Percentiles rank a stretch among this genome's conserved stretches.
Evolutionary conservation across 2,329 filamentous ascomycete genomes (phyloP).

Genomic region (Claviceps purpurea): DNA sequence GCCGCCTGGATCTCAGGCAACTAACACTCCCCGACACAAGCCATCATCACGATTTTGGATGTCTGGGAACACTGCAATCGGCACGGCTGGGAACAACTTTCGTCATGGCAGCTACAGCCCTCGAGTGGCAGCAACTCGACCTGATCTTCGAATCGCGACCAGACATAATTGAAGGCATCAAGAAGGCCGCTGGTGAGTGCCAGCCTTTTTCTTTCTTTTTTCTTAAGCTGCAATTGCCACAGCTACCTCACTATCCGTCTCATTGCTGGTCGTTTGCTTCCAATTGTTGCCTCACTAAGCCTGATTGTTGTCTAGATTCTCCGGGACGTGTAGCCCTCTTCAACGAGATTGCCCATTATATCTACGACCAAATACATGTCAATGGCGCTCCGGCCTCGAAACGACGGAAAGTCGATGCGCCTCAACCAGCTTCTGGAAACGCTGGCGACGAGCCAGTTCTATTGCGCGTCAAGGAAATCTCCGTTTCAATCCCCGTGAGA

Average conservation of each 20-base stretch:
- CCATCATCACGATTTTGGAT: neutral
- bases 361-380: constrained; percentile 30
- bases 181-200: constrained; percentile 37
- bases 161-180: constrained; percentile 41
- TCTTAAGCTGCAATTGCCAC: neutral
- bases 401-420: constrained; percentile 37
- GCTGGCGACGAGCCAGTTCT: constrained; percentile 38
- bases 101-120: constrained; percentile 26
- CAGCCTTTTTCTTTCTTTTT: neutral
- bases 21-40: constrained; percentile 3
- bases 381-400: constrained; percentile 36
- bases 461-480: constrained; percentile 52
- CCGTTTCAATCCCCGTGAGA: constrained; percentile 51
- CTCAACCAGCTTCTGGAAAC: constrained; percentile 14
- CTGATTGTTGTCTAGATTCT: constrained; percentile 27
- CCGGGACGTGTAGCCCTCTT: constrained; percentile 37
- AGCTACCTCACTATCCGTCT: neutral
- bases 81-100: neutral
- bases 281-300: neutral
- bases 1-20: neutral
- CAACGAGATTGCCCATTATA: constrained; percentile 40
- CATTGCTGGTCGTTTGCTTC: too few relatives aligned
- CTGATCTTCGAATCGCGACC: constrained; percentile 41
- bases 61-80: neutral
- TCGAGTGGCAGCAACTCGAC: constrained; percentile 36